Base-by-base conservation (phyloP, 1,284 basidiomycete species). In the Ceraceosorus bombacis region DNA sequence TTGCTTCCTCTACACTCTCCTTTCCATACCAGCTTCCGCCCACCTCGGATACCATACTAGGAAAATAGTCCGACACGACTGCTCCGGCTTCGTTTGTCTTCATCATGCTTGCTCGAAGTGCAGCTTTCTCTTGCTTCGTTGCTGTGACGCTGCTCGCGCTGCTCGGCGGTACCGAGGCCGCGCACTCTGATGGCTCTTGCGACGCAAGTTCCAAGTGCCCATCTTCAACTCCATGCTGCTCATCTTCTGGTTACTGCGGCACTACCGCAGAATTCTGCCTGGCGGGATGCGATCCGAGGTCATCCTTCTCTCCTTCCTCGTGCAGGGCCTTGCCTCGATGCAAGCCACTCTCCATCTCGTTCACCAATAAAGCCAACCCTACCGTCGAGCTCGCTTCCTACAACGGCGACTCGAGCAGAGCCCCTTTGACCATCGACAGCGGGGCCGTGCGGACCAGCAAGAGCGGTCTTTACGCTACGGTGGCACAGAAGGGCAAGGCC, bases 301-400 rank as follows among this genome's bases (percentile, higher is more conserved):
- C 53, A 0, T 68, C 66, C 5, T 66, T 65, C 58, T 41, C 55
- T 38, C 65, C 65, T 36, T 52, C 49, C 10, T 64, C 63, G 7
- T 71, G 69, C 62, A 57, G 58, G 17, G 63, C 69, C 5, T 65
- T 66, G 58, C 69, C 69, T 41, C 61, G 65, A 37, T 71, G 69
- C 67, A 62, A 64, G 38, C 38, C 62, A 1, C 59, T 58, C 36
- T 63, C 54, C 62, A 61, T 71, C 62, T 46, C 17, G 17, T 66
- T 71, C 46, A 57, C 56, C 51, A 68, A 66, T 60, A 63, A 57
- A n/a, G 57, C 60, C 41, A 65, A 65, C 10, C 62, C 66, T 10
- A 67, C 54, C 49, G 54, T 67, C 9, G 27, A 62, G 8, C 50
- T 62, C 39, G 41, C 61, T 2, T 15, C 59, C 5, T 71, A 70